A percentile compares a stretch with the other conserved stretches of the same genome.
Evolutionary conservation across 2,329 filamentous ascomycete species (phyloP).

Genomic region (Exophiala xenobiotica): DNA sequence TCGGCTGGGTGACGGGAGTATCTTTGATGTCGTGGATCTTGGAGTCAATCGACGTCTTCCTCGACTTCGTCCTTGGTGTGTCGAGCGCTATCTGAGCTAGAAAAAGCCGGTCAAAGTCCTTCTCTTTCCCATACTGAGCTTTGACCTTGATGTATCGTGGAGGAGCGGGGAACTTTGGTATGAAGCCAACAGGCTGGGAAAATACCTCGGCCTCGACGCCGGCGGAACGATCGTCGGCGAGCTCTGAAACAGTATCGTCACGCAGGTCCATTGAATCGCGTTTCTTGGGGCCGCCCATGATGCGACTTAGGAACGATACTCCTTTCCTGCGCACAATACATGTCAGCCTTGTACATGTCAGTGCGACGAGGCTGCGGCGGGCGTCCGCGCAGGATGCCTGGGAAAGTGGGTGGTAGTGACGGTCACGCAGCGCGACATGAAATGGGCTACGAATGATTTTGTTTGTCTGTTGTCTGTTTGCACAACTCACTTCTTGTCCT

Average conservation of each 20-base stretch:
- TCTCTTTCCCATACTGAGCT: slow-evolving; percentile 73
- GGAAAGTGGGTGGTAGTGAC: neutral
- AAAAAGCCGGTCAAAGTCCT: slow-evolving; percentile 84
- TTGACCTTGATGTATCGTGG: slow-evolving; percentile 87
- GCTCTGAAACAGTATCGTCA: slow-evolving; percentile 65
- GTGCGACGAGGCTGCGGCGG: neutral
- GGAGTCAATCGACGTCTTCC: slow-evolving; percentile 33
- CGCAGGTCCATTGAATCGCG: slow-evolving; percentile 55
- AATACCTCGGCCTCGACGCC: slow-evolving; percentile 82
- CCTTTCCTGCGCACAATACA: slow-evolving; percentile 63
- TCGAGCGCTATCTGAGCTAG: slow-evolving; percentile 83
- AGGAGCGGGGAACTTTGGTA: slow-evolving; percentile 82
- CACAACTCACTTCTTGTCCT: slow-evolving; percentile 66
- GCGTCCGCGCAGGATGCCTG: neutral
- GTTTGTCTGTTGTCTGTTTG: slow-evolving; percentile 3
- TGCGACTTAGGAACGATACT: slow-evolving; percentile 82
- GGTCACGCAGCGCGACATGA: slow-evolving; percentile 1
- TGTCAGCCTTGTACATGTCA: slow-evolving; percentile 5
- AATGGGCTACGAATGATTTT: neutral
- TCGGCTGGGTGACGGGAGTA: slow-evolving; percentile 26
- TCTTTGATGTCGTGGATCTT: slow-evolving; percentile 30
- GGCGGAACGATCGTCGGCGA: slow-evolving; percentile 69
- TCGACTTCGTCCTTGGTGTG: slow-evolving; percentile 44
- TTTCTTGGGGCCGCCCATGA: slow-evolving; percentile 73
- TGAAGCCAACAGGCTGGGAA: slow-evolving; percentile 75